Evolutionary conservation across 2,329 filamentous ascomycete species (phyloP).

Genomic region (Calonectria pauciramosa): DNA sequence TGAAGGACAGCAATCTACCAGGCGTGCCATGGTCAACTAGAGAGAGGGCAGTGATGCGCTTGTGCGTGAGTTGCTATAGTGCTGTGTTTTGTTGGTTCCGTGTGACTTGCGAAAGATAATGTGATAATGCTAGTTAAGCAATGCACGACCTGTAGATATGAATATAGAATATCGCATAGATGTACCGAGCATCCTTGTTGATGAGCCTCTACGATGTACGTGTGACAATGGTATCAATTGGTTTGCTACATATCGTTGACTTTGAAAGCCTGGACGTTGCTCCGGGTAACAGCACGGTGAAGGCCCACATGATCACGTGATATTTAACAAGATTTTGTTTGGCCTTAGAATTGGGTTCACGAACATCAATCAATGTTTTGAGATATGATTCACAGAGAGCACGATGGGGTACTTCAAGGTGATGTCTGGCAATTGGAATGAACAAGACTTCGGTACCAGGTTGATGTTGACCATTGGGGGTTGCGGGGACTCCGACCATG

Average conservation of each 20-base stretch:
- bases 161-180: neutral
- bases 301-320: constrained; percentile 11
- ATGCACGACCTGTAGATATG: neutral
- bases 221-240: neutral
- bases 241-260: neutral
- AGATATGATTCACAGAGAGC: neutral
- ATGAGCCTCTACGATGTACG: neutral
- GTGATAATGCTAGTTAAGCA: neutral
- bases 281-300: constrained; percentile 13
- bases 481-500: neutral
- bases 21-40: constrained; percentile 44
- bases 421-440: neutral
- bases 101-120: constrained; percentile 2
- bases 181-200: constrained; percentile 10
- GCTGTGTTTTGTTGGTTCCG: neutral
- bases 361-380: neutral
- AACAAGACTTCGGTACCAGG: neutral
- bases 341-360: neutral
- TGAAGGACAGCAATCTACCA: constrained; percentile 47
- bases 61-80: neutral
- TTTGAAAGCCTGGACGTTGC: constrained; percentile 3
- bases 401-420: neutral
- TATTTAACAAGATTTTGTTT: neutral
- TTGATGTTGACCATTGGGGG: neutral
- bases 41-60: neutral